Evolutionary conservation across 1,284 basidiomycete species (phyloP).

Genomic region (Schizopora paradoxa): DNA sequence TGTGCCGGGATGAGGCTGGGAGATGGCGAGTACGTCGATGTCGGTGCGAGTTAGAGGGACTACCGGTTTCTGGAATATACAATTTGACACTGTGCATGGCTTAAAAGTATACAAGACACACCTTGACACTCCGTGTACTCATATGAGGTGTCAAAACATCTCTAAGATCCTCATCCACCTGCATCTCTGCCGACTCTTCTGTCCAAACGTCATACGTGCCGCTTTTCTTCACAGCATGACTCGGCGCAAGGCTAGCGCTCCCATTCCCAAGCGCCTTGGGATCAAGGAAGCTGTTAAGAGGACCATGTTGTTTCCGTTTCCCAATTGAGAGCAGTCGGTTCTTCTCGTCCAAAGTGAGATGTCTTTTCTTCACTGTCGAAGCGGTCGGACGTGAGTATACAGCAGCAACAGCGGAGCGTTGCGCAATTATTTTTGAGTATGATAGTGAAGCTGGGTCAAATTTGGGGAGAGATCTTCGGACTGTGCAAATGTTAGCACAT

Average conservation of each 20-base stretch:
- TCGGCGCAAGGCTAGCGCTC: constrained; percentile 55
- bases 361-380: constrained; percentile 34
- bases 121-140: constrained; percentile 46
- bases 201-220: constrained; percentile 75
- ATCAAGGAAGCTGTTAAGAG: constrained; percentile 65
- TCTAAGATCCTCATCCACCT: constrained; percentile 37
- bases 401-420: constrained; percentile 84
- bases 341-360: constrained; percentile 61
- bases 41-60: constrained; percentile 41
- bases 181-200: constrained; percentile 30
- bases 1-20: constrained; percentile 77
- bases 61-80: constrained; percentile 39
- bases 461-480: constrained; percentile 50
- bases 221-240: constrained; percentile 63
- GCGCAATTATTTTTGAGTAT: constrained; percentile 76
- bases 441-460: constrained; percentile 57
- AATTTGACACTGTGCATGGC: constrained; percentile 3
- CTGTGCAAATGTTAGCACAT: constrained; percentile 31
- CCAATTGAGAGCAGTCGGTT: constrained; percentile 69
- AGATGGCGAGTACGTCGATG: constrained; percentile 63
- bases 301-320: constrained; percentile 62
- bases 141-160: constrained; percentile 28
- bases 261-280: constrained; percentile 57
- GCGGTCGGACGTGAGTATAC: constrained; percentile 47
- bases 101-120: constrained; percentile 23